Evolutionary conservation across 805 yeast genomes (phyloP).

Genomic region (Monosporozyma yasuniensis): DNA sequence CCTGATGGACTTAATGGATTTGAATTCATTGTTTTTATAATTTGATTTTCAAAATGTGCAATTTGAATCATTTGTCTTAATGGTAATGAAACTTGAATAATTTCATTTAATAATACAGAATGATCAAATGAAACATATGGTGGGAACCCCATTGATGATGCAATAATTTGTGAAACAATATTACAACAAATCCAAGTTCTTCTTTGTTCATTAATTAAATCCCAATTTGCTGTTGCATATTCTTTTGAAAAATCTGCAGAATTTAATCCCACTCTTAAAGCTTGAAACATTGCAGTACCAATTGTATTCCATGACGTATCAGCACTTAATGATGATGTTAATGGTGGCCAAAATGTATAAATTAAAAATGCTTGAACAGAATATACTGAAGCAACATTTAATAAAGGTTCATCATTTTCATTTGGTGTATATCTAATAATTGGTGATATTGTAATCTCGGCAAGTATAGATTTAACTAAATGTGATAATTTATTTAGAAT

Average conservation of each 20-base stretch:
- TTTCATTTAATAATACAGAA: slow-evolving; percentile 27
- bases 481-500: slow-evolving; percentile 46
- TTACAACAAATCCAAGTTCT: slow-evolving; percentile 94
- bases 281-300: slow-evolving; percentile 88
- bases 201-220: slow-evolving; percentile 61
- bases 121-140: slow-evolving; percentile 82
- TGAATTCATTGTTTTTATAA: slow-evolving; percentile 65
- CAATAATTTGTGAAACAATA: slow-evolving; percentile 79
- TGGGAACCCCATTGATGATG: slow-evolving; percentile 90
- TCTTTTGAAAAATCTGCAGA: slow-evolving; percentile 62
- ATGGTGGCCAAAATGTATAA: slow-evolving; percentile 92
- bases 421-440: slow-evolving; percentile 75
- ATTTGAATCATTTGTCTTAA: slow-evolving; percentile 73
- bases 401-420: slow-evolving; percentile 69
- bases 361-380: slow-evolving; percentile 88
- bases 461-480: slow-evolving; percentile 62
- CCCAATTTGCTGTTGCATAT: slow-evolving; percentile 35
- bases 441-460: slow-evolving; percentile 85
- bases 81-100: slow-evolving; percentile 41
- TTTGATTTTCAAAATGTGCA: slow-evolving; percentile 78
- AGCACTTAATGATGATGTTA: slow-evolving; percentile 87
- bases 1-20: slow-evolving; percentile 61
- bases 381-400: slow-evolving; percentile 84
- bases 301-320: slow-evolving; percentile 94
- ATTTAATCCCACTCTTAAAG: slow-evolving; percentile 84